These are phyloP conservation scores for Fusarium annulatum DNA, from an alignment of 2,329 filamentous ascomycete genomes.

Conservation along the genomic window DNA sequence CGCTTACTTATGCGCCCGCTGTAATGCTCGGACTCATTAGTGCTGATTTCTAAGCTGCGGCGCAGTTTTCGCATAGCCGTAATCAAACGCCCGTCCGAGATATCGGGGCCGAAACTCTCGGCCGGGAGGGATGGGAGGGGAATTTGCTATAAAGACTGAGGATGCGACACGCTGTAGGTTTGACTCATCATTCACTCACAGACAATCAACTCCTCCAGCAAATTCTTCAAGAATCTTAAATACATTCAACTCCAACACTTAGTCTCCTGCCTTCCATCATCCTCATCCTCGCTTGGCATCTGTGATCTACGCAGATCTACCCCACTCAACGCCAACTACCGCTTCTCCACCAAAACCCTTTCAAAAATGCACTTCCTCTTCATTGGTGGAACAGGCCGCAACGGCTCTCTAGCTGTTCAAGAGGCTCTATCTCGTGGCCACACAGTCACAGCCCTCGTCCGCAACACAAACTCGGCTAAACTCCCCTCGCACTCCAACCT, in stretches of 20 bases:
- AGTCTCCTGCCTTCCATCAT: background rate
- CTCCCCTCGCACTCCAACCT: constrained; percentile 2
- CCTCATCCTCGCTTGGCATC: background rate
- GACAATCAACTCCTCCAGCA: too few relatives aligned
- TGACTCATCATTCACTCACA: background rate
- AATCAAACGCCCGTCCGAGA: background rate
- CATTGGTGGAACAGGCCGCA: constrained; percentile 31
- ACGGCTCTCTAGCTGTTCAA: constrained; percentile 20
- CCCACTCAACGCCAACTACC: background rate
- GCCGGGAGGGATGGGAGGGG: background rate
- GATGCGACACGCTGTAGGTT: rapidly evolving
- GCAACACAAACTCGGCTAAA: background rate
- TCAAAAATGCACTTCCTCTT: constrained; percentile 28
- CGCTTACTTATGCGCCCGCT: background rate
- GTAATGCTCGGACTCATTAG: background rate
- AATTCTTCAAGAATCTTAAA: rapidly evolving
- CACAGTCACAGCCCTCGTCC: constrained; percentile 22
- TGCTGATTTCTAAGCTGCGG: constrained; percentile 12
- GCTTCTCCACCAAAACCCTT: background rate
- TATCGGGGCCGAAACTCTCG: background rate
- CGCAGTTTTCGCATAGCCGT: background rate
- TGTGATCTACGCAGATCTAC: background rate
- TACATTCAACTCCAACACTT: too few relatives aligned
- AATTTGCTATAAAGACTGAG: constrained; percentile 17
- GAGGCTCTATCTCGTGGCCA: constrained; percentile 18